Conservation (phyloP, 306 rosid species). For the Clitoria ternatea region DNA sequence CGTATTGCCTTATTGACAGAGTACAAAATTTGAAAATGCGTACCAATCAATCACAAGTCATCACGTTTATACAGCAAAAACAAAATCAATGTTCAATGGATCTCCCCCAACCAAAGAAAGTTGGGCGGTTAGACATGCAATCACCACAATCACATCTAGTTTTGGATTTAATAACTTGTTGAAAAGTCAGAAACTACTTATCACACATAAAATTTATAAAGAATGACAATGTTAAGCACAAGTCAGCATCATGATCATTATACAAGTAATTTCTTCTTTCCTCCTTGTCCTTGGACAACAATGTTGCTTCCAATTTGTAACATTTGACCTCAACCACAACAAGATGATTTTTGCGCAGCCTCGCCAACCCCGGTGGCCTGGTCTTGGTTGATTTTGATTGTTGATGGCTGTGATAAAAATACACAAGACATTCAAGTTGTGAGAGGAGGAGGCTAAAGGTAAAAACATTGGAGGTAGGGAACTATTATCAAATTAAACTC, state of each 20-base stretch:
- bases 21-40: background rate
- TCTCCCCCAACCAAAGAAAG: slow-evolving; percentile 8
- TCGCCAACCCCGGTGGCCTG: slow-evolving; percentile 56
- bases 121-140: slow-evolving; percentile 11
- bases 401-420: slow-evolving; percentile 53
- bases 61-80: slow-evolving; percentile 9
- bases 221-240: slow-evolving; percentile 57
- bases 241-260: slow-evolving; percentile 40
- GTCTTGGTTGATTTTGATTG: slow-evolving; percentile 76
- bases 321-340: slow-evolving; percentile 61
- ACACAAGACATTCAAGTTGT: background rate
- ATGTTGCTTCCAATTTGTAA: slow-evolving; percentile 22
- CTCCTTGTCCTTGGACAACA: slow-evolving; percentile 16
- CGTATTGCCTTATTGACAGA: background rate
- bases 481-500: background rate
- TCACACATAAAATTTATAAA: slow-evolving; percentile 49
- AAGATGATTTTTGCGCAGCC: slow-evolving; percentile 67
- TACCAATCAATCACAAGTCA: background rate
- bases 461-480: background rate
- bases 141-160: slow-evolving; percentile 33
- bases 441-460: background rate
- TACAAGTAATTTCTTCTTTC: slow-evolving; percentile 40
- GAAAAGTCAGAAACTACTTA: slow-evolving; percentile 42
- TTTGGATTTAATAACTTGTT: slow-evolving; percentile 33
- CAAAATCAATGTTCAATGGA: background rate